Conservation (phyloP, 495 filamentous ascomycete genomes). For the Corynascus novoguineensis region DNA sequence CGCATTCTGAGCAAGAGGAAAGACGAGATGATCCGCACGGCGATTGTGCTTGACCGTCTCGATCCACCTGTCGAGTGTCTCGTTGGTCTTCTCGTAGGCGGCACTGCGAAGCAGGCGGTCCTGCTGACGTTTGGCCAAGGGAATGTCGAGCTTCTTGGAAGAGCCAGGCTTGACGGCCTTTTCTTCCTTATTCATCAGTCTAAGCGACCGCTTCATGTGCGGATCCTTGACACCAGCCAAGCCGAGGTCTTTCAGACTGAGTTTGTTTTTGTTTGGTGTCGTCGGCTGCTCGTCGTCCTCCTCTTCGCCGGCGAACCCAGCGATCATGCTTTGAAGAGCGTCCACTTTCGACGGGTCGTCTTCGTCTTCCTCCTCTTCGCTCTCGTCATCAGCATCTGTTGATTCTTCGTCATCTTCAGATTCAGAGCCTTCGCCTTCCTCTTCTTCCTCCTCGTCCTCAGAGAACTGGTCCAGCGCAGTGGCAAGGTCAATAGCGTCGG, state of each 20-base stretch:
- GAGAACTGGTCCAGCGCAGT: slow-evolving; percentile 71
- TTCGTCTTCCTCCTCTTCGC: slow-evolving; percentile 49
- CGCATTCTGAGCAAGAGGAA: slow-evolving; percentile 74
- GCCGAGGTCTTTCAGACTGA: slow-evolving; percentile 72
- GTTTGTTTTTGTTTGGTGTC: slow-evolving; percentile 55
- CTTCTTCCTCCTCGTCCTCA: slow-evolving; percentile 41
- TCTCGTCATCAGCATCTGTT: slow-evolving; percentile 42
- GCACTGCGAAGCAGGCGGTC: slow-evolving; percentile 78
- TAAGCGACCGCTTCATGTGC: slow-evolving; percentile 70
- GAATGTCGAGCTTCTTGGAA: slow-evolving; percentile 72
- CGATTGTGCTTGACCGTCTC: slow-evolving; percentile 94
- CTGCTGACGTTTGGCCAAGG: slow-evolving; percentile 83
- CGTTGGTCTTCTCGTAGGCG: slow-evolving; percentile 85
- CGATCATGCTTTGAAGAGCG: slow-evolving; percentile 64
- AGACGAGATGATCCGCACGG: slow-evolving; percentile 84
- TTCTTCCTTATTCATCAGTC: slow-evolving; percentile 55
- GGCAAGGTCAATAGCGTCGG: slow-evolving; percentile 79
- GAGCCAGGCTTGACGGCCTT: slow-evolving; percentile 49
- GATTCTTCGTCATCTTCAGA: slow-evolving; percentile 41
- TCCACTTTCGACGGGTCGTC: slow-evolving; percentile 57
- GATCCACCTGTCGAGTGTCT: slow-evolving; percentile 83
- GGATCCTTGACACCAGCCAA: slow-evolving; percentile 69
- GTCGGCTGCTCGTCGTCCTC: slow-evolving; percentile 23
- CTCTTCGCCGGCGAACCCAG: slow-evolving; percentile 51
- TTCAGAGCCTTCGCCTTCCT: slow-evolving; percentile 27